Evolutionary conservation across 75 land plant genomes (phyloP).

Genomic region (Selaginella moellendorffii): DNA sequence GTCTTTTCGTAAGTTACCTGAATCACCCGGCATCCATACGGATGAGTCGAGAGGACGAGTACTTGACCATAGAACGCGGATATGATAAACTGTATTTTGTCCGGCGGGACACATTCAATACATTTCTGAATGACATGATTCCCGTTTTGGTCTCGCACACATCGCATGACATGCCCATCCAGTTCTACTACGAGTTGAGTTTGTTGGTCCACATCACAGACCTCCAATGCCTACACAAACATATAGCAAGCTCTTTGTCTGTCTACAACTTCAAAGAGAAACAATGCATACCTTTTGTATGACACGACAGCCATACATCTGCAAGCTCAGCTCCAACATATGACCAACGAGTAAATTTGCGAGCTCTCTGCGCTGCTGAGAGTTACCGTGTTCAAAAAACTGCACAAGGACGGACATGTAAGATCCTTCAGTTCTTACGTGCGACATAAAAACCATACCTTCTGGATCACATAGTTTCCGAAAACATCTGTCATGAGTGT

Average conservation of each 20-base stretch:
- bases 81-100: conserved; percentile 54
- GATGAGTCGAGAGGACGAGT: conserved; percentile 54
- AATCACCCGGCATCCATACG: conserved; percentile 78
- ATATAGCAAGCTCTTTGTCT: background rate
- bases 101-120: conserved; percentile 68
- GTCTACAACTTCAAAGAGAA: too few species aligned
- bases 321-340: conserved; percentile 58
- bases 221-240: conserved; percentile 52
- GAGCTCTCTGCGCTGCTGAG: conserved; percentile 41
- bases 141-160: conserved; percentile 81
- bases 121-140: conserved; percentile 82
- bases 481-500: conserved; percentile 95
- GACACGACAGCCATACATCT: conserved; percentile 81
- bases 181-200: conserved; percentile 58
- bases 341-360: conserved; percentile 47
- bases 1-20: too few species aligned
- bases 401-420: conserved; percentile 8
- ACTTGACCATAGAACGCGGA: conserved; percentile 67
- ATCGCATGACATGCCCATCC: conserved; percentile 68
- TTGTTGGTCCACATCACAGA: conserved; percentile 54
- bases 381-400: conserved; percentile 73
- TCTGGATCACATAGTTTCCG: conserved; percentile 97
- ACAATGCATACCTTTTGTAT: conserved; percentile 54
- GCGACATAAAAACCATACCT: conserved; percentile 27
- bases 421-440: background rate